Evolutionary conservation across 2,329 filamentous ascomycete genomes (phyloP).

Genomic region (Shiraia sp.): DNA sequence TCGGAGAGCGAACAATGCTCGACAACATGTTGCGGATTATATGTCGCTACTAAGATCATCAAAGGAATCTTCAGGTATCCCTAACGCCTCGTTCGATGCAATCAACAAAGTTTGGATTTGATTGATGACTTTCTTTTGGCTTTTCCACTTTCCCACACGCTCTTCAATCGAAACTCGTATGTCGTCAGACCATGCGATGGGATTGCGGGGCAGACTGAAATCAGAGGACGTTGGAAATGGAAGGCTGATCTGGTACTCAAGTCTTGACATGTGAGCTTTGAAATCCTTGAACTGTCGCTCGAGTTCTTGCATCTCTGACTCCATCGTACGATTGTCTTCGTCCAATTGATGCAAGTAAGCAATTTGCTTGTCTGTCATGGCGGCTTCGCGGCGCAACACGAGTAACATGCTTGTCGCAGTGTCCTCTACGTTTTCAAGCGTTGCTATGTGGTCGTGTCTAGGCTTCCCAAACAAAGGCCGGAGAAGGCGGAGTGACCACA

Average conservation of each 20-base stretch:
- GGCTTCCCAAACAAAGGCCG: slow-evolving; percentile 27
- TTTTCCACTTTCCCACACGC: slow-evolving; percentile 26
- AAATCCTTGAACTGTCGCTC: slow-evolving; percentile 13
- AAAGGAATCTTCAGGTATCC: slow-evolving; percentile 31
- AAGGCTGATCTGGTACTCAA: slow-evolving; percentile 5
- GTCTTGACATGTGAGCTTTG: slow-evolving; percentile 17
- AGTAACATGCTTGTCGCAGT: slow-evolving; percentile 21
- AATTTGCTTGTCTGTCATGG: slow-evolving; percentile 16
- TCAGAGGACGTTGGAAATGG: background rate
- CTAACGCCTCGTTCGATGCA: slow-evolving; percentile 22
- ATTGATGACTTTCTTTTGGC: slow-evolving; percentile 19
- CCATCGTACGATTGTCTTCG: slow-evolving; percentile 23
- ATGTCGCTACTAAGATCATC: slow-evolving; percentile 23
- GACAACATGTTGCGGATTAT: slow-evolving; percentile 1
- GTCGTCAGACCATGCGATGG: slow-evolving; percentile 30
- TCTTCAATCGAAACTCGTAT: slow-evolving; percentile 11
- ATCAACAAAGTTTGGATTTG: slow-evolving; percentile 21
- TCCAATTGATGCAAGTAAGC: slow-evolving; percentile 21
- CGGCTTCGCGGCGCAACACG: slow-evolving; percentile 29
- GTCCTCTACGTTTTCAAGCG: slow-evolving; percentile 21
- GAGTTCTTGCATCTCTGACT: slow-evolving; percentile 9
- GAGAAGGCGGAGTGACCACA: slow-evolving; percentile 27
- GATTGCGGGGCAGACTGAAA: slow-evolving; percentile 16
- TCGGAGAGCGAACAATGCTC: background rate
- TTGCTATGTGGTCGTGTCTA: slow-evolving; percentile 6